A percentile compares a stretch with the other conserved stretches of the same genome.
phyloP scores from a whole-genome alignment of 2,329 filamentous ascomycete species.

The Microsporum audouinii region DNA sequence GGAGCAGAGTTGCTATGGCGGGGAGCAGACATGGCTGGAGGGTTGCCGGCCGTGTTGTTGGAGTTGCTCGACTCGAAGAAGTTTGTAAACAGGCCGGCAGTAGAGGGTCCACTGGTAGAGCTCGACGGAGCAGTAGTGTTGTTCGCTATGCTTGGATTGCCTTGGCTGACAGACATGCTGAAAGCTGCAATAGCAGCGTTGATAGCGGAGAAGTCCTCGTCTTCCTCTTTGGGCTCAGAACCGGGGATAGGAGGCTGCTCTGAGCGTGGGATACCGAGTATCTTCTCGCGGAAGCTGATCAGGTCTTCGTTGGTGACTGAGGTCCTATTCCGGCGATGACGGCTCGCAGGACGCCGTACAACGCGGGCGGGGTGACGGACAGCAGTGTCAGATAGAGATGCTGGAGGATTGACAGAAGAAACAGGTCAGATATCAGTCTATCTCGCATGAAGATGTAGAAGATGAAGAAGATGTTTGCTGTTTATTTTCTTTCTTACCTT shows the following conservation, averaged over 20 bases:
- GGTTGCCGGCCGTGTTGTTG: constrained; percentile 15
- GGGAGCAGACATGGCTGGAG: constrained; percentile 15
- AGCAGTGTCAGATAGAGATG: neutral
- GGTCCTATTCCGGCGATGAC: constrained; percentile 15
- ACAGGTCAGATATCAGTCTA: neutral
- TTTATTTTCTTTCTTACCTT: neutral
- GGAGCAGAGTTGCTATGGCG: constrained; percentile 27
- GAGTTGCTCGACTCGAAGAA: constrained; percentile 27
- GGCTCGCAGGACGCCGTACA: constrained; percentile 6
- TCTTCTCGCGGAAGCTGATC: constrained; percentile 14
- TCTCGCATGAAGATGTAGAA: neutral
- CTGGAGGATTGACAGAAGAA: neutral
- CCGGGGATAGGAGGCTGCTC: neutral
- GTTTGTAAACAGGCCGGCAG: constrained; percentile 23
- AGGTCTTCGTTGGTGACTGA: constrained; percentile 13
- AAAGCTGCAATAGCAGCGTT: constrained; percentile 25
- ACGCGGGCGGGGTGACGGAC: constrained; percentile 3
- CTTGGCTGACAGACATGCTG: constrained; percentile 12
- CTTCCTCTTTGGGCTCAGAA: constrained; percentile 14
- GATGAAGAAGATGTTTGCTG: neutral
- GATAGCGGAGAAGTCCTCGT: constrained; percentile 23
- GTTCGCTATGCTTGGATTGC: neutral
- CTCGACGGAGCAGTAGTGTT: constrained; percentile 7
- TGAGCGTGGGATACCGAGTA: constrained; percentile 10
- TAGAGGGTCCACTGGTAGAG: constrained; percentile 16